Base-by-base conservation (phyloP, 2,329 filamentous ascomycete species). In the Cytospora chrysosperma region DNA sequence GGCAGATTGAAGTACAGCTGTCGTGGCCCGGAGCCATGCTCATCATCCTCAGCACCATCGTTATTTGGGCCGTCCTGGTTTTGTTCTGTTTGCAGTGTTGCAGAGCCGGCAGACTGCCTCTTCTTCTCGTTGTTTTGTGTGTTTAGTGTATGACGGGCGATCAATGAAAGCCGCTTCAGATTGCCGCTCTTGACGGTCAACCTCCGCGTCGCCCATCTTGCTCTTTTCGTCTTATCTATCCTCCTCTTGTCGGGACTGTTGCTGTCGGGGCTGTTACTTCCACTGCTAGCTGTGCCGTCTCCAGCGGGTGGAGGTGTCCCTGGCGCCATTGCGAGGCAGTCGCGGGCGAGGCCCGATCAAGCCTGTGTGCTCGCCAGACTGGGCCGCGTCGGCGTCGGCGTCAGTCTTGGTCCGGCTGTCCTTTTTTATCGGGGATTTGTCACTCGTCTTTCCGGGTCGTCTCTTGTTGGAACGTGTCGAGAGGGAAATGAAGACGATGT, bases 141-240 rank as follows among this genome's bases (percentile, higher is more conserved):
- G 78, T 71, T 82, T 79, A 72, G 85, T 88, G 74, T 87, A 86
- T 91, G 86, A 70, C 93, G 88, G 71, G 90, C 88, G 71, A 95
- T 86, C 67, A 98, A 88, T 53, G 91, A 95, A 63, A 88, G 80
- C 67, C 95, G 88, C 82, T 97, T 98, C 74, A 85, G 83, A 69
- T 84, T 82, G 68, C 90, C 92, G 74, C 88, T 91, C 73, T 88
- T 85, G 71, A 91, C 87, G 17, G 88, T 88, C 75, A 91, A 86
- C 75, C 92, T 91, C 72, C 93, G 91, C n/a, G 95, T 98, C 21
- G 95, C 94, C 95, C 95, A 98, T 87, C 95, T 85, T 76, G 95
- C 88, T 73, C 93, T 85, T 74, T 94, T 92, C 26, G 88, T 89
- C 62, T 74, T 70, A 57, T 57, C 83, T 84, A 51, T 84, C 84